These are phyloP conservation scores for Boechera retrofracta DNA, from an alignment of 345 rosid species.

Conservation along the genomic window DNA sequence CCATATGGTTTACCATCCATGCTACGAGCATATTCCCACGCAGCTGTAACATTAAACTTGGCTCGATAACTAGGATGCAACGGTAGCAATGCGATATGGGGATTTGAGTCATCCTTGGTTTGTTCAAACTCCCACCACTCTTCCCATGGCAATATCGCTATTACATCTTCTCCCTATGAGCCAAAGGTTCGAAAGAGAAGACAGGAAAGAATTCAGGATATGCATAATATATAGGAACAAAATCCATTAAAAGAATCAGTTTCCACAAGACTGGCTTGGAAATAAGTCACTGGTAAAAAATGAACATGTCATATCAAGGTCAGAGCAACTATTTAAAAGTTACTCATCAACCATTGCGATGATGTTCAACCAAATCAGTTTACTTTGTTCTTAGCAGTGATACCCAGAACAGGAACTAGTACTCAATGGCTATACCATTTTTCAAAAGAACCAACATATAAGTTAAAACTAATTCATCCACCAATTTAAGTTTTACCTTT, in stretches of 20 bases:
- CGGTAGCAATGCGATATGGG: conserved; percentile 92
- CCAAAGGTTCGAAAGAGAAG: conserved; percentile 23
- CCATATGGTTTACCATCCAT: conserved; percentile 94
- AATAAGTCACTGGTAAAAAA: neutral
- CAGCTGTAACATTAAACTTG: conserved; percentile 88
- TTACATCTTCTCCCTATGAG: conserved; percentile 82
- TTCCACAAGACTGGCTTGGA: neutral
- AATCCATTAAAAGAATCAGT: neutral
- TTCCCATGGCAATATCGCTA: conserved; percentile 91
- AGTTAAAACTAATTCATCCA: conserved; percentile 1
- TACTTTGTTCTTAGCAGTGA: conserved; percentile 16
- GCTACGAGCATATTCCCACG: conserved; percentile 94
- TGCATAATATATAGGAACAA: neutral
- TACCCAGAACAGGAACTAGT: conserved; percentile 7
- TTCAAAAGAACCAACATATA: neutral
- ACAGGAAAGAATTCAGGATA: neutral
- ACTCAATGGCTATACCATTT: neutral
- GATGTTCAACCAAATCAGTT: conserved; percentile 18
- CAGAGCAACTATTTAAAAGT: neutral
- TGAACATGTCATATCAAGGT: conserved; percentile 1
- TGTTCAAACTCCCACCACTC: conserved; percentile 99
- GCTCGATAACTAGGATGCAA: conserved; percentile 87
- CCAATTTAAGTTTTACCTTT: conserved; percentile 53
- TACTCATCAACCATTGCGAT: neutral
- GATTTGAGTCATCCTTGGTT: conserved; percentile 86